A percentile compares a stretch with the other conserved stretches of the same genome.
These are phyloP conservation scores for Paramecium biaurelia DNA, from an alignment of 73 alveolate species.

Conservation along the genomic window DNA sequence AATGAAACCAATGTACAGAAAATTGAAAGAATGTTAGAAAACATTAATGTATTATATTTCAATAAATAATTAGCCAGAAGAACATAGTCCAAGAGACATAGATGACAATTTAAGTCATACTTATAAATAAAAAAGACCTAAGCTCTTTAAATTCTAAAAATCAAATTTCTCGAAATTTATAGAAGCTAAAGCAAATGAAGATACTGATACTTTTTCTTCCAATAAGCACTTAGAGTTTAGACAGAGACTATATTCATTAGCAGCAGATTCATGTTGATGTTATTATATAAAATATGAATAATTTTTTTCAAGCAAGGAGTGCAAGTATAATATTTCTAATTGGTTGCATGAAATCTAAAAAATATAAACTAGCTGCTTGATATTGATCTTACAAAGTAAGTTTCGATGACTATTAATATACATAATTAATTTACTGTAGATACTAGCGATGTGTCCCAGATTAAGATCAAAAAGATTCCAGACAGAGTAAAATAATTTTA, in stretches of 20 bases:
- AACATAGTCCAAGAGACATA: not conserved
- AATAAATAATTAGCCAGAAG: not conserved
- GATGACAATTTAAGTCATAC: slow-evolving; percentile 26
- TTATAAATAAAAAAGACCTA: not conserved
- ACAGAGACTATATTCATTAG: not conserved
- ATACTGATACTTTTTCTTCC: not conserved
- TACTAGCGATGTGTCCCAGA: not conserved
- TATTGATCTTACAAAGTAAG: not conserved
- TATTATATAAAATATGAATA: not conserved
- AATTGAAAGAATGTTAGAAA: not conserved
- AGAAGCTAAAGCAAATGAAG: not conserved
- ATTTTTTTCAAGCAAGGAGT: not conserved
- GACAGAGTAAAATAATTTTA: not conserved
- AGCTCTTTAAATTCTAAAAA: not conserved
- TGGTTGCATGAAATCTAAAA: not conserved
- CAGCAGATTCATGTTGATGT: slow-evolving; percentile 3
- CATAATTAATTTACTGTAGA: not conserved
- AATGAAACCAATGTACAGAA: not conserved
- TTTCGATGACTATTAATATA: not conserved
- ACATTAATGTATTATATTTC: not conserved
- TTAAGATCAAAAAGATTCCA: not conserved
- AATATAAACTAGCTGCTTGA: not conserved
- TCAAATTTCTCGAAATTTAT: not conserved
- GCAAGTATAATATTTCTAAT: not conserved
- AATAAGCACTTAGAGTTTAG: not conserved